These are phyloP conservation scores for Zizania palustris DNA, from an alignment of 202 grass and related monocot genomes.

Conservation along the genomic window DNA sequence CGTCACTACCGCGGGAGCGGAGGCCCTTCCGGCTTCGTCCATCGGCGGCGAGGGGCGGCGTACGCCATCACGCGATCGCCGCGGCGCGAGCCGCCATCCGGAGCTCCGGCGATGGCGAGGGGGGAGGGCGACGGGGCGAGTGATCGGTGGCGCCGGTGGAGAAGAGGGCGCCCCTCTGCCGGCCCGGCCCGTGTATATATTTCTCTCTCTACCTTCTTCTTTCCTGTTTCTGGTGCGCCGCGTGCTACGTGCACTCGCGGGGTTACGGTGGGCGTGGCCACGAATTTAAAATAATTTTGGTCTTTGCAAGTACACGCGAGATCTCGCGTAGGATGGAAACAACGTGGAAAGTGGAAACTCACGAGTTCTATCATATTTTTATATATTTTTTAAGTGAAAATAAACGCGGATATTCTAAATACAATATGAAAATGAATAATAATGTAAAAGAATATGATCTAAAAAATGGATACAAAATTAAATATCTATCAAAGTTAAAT, in stretches of 20 bases:
- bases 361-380: too few species aligned
- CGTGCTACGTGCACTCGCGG: constrained; percentile 57
- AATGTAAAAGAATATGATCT: too few species aligned
- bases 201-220: constrained; percentile 21
- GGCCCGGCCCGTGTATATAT: constrained; percentile 50
- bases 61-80: constrained; percentile 64
- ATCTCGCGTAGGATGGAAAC: too few species aligned
- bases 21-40: constrained; percentile 51
- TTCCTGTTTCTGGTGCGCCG: constrained; percentile 17
- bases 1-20: constrained; percentile 50
- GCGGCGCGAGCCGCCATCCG: constrained; percentile 52
- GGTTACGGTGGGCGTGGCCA: constrained; percentile 7
- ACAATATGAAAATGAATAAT: too few species aligned
- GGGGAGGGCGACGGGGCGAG: background rate
- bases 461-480: too few species aligned
- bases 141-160: constrained; percentile 32
- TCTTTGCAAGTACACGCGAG: too few species aligned
- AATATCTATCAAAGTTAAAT: too few species aligned
- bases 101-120: constrained; percentile 47
- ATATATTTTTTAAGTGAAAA: too few species aligned
- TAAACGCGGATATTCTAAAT: too few species aligned
- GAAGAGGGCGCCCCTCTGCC: constrained; percentile 21
- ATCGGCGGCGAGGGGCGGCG: constrained; percentile 36
- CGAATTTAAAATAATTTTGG: too few species aligned
- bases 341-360: too few species aligned